Percentiles rank a stretch among this genome's conserved stretches.
Conservation (phyloP, 2,329 filamentous ascomycete species). For the Clarireedia homoeocarpa region DNA sequence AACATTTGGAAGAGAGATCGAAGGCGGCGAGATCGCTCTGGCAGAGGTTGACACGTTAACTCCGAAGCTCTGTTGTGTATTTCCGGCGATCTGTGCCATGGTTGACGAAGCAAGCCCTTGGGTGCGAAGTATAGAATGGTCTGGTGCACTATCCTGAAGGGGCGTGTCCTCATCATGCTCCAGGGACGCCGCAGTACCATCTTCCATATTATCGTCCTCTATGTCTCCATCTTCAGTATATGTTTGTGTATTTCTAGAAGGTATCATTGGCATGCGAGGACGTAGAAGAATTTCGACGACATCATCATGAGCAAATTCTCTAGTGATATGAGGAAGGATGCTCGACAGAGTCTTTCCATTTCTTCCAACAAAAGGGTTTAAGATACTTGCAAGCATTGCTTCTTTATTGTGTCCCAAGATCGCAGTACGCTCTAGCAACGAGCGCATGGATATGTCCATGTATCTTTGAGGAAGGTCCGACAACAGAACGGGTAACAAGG, state of each 20-base stretch:
- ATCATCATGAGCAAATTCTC: conserved; percentile 53
- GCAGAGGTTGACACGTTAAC: background rate
- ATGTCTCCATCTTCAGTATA: conserved; percentile 7
- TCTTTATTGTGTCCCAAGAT: conserved; percentile 61
- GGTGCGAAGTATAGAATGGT: background rate
- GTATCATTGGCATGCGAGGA: conserved; percentile 41
- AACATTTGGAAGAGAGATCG: background rate
- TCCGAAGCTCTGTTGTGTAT: background rate
- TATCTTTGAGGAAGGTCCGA: conserved; percentile 55
- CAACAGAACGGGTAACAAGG: conserved; percentile 56
- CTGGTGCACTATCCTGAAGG: background rate
- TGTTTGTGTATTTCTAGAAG: conserved; percentile 12
- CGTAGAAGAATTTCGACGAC: conserved; percentile 63
- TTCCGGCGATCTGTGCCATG: background rate
- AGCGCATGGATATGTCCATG: conserved; percentile 63
- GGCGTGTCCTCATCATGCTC: conserved; percentile 1
- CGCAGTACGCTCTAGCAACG: conserved; percentile 72
- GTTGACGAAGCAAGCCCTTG: background rate
- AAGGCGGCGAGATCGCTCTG: background rate
- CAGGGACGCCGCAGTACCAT: background rate
- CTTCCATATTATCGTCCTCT: conserved; percentile 20
- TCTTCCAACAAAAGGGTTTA: conserved; percentile 65
- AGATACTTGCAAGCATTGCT: conserved; percentile 72
- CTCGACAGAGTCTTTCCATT: conserved; percentile 60
- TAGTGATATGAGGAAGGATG: conserved; percentile 71